Percentiles rank a stretch among this genome's conserved stretches.
These are phyloP conservation scores for Neonectria neomacrospora DNA, from an alignment of 2,329 filamentous ascomycete species.

Conservation along the genomic window DNA sequence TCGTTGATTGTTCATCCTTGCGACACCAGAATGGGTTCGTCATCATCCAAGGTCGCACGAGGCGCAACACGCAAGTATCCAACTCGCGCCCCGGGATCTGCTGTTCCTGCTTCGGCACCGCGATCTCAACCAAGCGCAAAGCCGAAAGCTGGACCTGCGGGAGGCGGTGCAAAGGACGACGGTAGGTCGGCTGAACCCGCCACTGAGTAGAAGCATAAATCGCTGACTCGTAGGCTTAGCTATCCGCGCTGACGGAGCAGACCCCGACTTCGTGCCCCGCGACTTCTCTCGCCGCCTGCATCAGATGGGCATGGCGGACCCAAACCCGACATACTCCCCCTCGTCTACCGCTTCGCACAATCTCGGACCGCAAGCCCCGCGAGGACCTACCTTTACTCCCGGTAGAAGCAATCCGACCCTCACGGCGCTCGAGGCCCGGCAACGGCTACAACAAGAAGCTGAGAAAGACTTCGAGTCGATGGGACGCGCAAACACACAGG, in stretches of 20 bases:
- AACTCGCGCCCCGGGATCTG: conserved; percentile 47
- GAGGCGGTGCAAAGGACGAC: conserved; percentile 34
- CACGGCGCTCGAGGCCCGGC: conserved; percentile 61
- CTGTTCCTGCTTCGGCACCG: conserved; percentile 34
- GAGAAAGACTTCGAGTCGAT: conserved; percentile 57
- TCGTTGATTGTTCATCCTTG: neutral
- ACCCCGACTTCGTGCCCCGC: conserved; percentile 55
- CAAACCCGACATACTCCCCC: conserved; percentile 64
- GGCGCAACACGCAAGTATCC: conserved; percentile 58
- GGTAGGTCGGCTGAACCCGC: conserved; percentile 26
- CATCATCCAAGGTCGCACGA: conserved; percentile 58
- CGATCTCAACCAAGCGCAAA: conserved; percentile 33
- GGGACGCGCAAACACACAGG: conserved; percentile 48
- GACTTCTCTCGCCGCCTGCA: conserved; percentile 63
- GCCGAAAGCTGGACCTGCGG: conserved; percentile 14
- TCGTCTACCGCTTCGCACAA: conserved; percentile 57
- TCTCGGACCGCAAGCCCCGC: conserved; percentile 35
- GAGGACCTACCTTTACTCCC: conserved; percentile 46
- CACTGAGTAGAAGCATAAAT: neutral
- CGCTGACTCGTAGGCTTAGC: conserved; percentile 46
- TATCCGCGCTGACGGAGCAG: conserved; percentile 53
- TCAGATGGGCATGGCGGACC: conserved; percentile 65
- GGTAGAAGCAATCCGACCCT: conserved; percentile 58
- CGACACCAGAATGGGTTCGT: conserved; percentile 54
- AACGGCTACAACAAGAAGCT: conserved; percentile 55